These are phyloP conservation scores for Tricholoma terreum DNA, from an alignment of 768 basidiomycete species.

Conservation along the genomic window DNA sequence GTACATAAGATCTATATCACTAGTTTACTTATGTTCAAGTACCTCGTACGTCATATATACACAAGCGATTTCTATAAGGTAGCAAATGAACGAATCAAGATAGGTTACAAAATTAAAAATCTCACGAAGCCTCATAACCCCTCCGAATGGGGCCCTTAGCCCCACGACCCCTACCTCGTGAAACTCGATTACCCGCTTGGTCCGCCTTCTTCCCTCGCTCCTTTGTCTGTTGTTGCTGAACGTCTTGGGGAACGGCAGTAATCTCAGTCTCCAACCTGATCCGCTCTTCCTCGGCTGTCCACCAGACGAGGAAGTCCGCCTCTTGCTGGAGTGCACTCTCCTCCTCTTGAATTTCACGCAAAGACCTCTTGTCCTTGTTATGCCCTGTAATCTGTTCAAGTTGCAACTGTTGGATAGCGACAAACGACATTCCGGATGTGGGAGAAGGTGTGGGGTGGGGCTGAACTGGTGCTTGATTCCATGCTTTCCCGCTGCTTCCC, in stretches of 20 bases:
- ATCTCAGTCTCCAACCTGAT: slow-evolving; percentile 43
- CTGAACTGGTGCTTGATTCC: slow-evolving; percentile 35
- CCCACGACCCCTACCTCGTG: not conserved
- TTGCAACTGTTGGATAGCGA: slow-evolving; percentile 83
- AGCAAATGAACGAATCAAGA: not conserved
- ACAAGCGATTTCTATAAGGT: too few relatives aligned
- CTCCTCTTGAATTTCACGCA: slow-evolving; percentile 85
- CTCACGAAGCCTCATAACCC: not conserved
- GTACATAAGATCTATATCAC: not conserved
- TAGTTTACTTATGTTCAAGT: not conserved
- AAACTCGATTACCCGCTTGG: not conserved
- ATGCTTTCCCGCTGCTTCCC: slow-evolving; percentile 49
- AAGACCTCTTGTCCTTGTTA: slow-evolving; percentile 54
- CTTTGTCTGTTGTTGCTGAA: not conserved
- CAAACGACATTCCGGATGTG: slow-evolving; percentile 55
- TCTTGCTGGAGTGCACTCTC: slow-evolving; percentile 66
- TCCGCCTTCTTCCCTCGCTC: slow-evolving; percentile 2
- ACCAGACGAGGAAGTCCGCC: slow-evolving; percentile 85
- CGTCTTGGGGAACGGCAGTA: slow-evolving; percentile 1
- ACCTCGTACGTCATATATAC: too few relatives aligned
- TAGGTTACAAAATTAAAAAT: not conserved
- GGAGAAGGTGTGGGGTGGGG: slow-evolving; percentile 24
- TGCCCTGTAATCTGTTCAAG: slow-evolving; percentile 45
- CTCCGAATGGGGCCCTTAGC: not conserved
- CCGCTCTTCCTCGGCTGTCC: slow-evolving; percentile 78